phyloP scores from a whole-genome alignment of 805 yeast species.

The Priceomyces melissophilus region DNA sequence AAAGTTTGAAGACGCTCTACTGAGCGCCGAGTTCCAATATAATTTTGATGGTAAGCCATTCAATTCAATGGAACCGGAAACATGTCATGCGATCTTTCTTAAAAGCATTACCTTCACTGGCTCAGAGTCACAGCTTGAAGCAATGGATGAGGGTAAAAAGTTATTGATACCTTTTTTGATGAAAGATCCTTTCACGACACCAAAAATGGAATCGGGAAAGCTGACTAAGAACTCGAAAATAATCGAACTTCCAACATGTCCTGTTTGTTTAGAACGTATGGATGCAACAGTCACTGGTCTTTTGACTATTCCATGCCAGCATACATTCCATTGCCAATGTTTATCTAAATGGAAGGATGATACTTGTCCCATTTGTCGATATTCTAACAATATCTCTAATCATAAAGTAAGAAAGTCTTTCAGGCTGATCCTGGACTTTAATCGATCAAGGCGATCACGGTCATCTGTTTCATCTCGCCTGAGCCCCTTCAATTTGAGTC shows the following conservation, averaged over 20 bases:
- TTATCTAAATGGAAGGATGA: slow-evolving; percentile 86
- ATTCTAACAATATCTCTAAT: slow-evolving; percentile 50
- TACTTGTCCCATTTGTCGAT: slow-evolving; percentile 87
- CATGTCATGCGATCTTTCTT: slow-evolving; percentile 74
- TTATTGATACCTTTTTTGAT: slow-evolving; percentile 59
- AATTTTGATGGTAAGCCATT: slow-evolving; percentile 70
- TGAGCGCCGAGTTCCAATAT: slow-evolving; percentile 63
- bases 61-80: slow-evolving; percentile 86
- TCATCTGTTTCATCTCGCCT: slow-evolving; percentile 1
- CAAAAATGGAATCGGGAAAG: slow-evolving; percentile 2
- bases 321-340: slow-evolving; percentile 88
- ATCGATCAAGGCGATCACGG: slow-evolving; percentile 9
- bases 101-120: slow-evolving; percentile 47
- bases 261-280: slow-evolving; percentile 87
- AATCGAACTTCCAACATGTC: slow-evolving; percentile 83
- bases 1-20: slow-evolving; percentile 57
- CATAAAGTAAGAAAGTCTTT: slow-evolving; percentile 30
- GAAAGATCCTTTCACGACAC: slow-evolving; percentile 66
- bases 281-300: slow-evolving; percentile 78
- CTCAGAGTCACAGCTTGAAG: neutral
- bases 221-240: neutral
- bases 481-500: neutral
- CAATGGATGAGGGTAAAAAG: slow-evolving; percentile 11
- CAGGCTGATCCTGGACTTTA: slow-evolving; percentile 30
- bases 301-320: slow-evolving; percentile 87